A percentile compares a stretch with the other conserved stretches of the same genome.
Evolutionary conservation across 2,329 filamentous ascomycete genomes (phyloP).

Genomic region (Penicillium digitatum): DNA sequence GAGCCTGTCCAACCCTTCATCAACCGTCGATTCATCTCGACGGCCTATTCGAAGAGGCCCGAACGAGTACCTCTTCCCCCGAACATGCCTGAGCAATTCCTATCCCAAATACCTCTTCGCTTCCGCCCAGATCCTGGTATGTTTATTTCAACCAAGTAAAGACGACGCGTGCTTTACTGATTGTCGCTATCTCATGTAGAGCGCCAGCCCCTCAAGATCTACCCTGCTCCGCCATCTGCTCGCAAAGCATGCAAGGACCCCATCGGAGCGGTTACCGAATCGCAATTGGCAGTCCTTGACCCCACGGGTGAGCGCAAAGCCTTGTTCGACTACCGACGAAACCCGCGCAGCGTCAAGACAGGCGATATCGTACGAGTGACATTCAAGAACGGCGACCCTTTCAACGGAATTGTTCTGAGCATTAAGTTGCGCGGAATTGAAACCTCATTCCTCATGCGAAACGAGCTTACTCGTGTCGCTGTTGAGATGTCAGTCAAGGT

Average conservation of each 20-base stretch:
- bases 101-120: slow-evolving; percentile 41
- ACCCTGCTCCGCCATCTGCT: slow-evolving; percentile 46
- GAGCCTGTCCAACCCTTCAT: slow-evolving; percentile 52
- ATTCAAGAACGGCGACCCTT: slow-evolving; percentile 79
- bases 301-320: slow-evolving; percentile 75
- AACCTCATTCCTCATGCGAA: slow-evolving; percentile 79
- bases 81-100: slow-evolving; percentile 42
- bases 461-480: slow-evolving; percentile 77
- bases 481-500: slow-evolving; percentile 99
- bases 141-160: neutral
- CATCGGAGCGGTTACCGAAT: slow-evolving; percentile 60
- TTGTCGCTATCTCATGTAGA: slow-evolving; percentile 20
- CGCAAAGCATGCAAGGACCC: slow-evolving; percentile 53
- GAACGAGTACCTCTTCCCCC: slow-evolving; percentile 40
- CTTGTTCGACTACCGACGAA: slow-evolving; percentile 69
- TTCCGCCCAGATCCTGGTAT: slow-evolving; percentile 39
- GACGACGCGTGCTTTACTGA: neutral
- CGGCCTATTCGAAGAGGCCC: slow-evolving; percentile 45
- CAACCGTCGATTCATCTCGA: slow-evolving; percentile 49
- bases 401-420: slow-evolving; percentile 80
- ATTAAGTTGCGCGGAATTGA: slow-evolving; percentile 86
- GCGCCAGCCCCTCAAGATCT: slow-evolving; percentile 51
- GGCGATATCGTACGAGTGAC: slow-evolving; percentile 92
- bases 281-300: slow-evolving; percentile 73
- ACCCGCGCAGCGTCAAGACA: slow-evolving; percentile 72